These are phyloP conservation scores for Wickerhamiella kurtzmanii DNA, from an alignment of 805 yeast species.

Conservation along the genomic window DNA sequence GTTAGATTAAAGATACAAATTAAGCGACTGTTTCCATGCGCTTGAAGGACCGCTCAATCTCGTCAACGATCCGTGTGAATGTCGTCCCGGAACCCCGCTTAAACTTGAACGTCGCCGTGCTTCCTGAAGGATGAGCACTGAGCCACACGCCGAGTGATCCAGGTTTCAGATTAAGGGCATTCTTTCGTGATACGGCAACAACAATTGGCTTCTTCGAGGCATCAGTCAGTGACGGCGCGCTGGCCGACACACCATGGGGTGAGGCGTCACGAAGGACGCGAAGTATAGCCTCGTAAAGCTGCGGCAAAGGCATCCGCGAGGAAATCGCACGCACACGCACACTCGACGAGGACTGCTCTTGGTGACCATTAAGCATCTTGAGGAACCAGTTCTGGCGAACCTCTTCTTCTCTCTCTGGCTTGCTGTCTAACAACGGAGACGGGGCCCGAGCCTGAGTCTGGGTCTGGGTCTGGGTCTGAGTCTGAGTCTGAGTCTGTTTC, in stretches of 20 bases:
- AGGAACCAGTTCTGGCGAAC: constrained; percentile 28
- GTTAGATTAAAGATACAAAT: not conserved
- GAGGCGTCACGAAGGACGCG: constrained; percentile 26
- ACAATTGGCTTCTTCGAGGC: constrained; percentile 19
- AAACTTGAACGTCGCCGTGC: constrained; percentile 18
- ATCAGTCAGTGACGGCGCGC: constrained; percentile 16
- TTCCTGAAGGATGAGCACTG: constrained; percentile 6
- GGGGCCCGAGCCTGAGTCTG: too few species aligned
- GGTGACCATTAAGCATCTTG: constrained; percentile 20
- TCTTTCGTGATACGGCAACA: constrained; percentile 24
- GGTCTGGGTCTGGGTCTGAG: not conserved
- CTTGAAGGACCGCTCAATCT: constrained; percentile 22
- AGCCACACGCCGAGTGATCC: constrained; percentile 22
- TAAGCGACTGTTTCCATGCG: constrained; percentile 3
- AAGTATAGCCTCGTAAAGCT: constrained; percentile 22
- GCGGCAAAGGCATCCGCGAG: constrained; percentile 19
- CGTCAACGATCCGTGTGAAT: constrained; percentile 21
- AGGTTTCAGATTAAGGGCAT: constrained; percentile 24
- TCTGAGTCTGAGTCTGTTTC: constrained; percentile 1
- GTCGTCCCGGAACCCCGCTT: constrained; percentile 23
- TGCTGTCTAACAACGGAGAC: not conserved
- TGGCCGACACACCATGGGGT: constrained; percentile 25
- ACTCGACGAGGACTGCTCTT: constrained; percentile 4
- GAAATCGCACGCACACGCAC: constrained; percentile 15
- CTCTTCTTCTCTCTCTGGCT: constrained; percentile 13